Evolutionary conservation across 208 protist genomes (phyloP), one percentile per base, ranked within the genome.

Genomic region (Leishmania tropica): DNA sequence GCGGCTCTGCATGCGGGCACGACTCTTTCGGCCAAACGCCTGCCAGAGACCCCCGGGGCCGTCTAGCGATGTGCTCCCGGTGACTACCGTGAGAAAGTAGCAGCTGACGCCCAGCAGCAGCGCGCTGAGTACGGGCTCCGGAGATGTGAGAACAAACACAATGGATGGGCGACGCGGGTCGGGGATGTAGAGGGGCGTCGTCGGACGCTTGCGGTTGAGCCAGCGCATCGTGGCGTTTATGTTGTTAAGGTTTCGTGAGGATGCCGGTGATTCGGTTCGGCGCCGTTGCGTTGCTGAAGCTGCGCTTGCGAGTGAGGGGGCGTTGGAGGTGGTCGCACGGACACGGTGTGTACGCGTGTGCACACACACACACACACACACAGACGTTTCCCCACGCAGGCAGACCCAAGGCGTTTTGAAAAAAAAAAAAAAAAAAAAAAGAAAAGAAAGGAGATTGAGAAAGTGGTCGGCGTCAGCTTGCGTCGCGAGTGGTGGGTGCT

Each of bases 1-100:
- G 45, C 84, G 87, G 74, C 78, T 81, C 48, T 84, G 76, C 82
- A 84, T 48, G 37, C 77, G 79, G 15, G 73, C 42, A n/a, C 79
- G 83, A 48, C 76, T 83, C 56, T 83, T 79, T 11, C 81, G 73
- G 35, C 71, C 78, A 72, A 83, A 85, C 37, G 53, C 83, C 21
- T 64, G 56, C 80, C 60, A 86, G 42, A 81, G 85, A 13, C 74
- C 81, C 51, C 56, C 47, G n/a, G 53, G 24, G 31, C 85, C 83
- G 19, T 51, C 8, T 31, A 86, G 28, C n/a, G 77, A 42, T 1
- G 72, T 54, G 47, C 76, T 76, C 35, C 75, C 65, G n/a, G 85
- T 78, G 42, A 48, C 48, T 5, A 40, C 31, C 37, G 78, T 31
- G 37, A 86, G 78, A 4, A 81, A 51, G 21, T 73, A 79, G 60